Percentiles rank a stretch among this genome's conserved stretches.
phyloP scores from a whole-genome alignment of 2,329 filamentous ascomycete genomes.

The Penicillium sp. region DNA sequence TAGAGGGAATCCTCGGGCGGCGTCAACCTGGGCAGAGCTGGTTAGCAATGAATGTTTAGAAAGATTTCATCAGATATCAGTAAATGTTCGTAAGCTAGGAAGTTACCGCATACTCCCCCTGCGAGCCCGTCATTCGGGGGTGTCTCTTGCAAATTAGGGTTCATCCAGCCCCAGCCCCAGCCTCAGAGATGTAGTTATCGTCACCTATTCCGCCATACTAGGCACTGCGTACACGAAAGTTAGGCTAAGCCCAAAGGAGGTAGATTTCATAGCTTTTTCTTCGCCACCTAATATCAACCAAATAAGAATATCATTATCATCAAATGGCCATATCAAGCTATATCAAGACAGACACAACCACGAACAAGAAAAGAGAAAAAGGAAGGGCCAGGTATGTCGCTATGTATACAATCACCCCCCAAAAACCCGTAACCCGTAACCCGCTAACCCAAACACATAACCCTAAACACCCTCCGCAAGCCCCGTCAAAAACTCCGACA shows the following conservation, averaged over 20 bases:
- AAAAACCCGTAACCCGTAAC: background rate
- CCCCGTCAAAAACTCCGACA: constrained; percentile 79
- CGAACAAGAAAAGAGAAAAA: background rate
- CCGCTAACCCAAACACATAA: no score
- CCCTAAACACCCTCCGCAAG: constrained; percentile 57
- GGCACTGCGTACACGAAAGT: no score
- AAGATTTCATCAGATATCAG: background rate
- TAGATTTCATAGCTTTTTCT: no score
- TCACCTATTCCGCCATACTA: no score
- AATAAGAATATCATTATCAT: background rate
- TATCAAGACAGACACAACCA: background rate
- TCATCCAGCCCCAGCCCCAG: background rate
- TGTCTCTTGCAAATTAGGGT: background rate
- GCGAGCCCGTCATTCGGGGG: background rate
- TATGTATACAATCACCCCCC: background rate
- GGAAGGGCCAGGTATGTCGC: background rate
- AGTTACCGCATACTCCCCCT: background rate
- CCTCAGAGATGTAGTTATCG: background rate
- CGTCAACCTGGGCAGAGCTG: constrained; percentile 19
- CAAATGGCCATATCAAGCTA: background rate
- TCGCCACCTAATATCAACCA: background rate
- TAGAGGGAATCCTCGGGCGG: constrained; percentile 20
- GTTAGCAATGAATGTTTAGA: constrained; percentile 18
- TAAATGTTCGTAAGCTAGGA: background rate
- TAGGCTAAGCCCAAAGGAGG: no score